These are phyloP conservation scores for Protomyces gravidus DNA, from an alignment of 1,139 yeast species.

Conservation along the genomic window DNA sequence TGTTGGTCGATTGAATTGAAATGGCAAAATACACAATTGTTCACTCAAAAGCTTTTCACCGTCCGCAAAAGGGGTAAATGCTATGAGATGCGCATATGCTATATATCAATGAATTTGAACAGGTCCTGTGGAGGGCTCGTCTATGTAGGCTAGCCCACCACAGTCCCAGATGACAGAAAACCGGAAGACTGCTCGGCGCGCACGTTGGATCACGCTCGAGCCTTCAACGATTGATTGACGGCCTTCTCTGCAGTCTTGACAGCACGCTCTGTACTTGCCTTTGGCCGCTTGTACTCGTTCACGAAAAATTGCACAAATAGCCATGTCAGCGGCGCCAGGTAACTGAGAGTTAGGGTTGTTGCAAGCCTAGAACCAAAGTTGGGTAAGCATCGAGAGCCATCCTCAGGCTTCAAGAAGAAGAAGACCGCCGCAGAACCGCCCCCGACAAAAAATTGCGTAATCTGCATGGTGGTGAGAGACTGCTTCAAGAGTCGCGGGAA, in stretches of 20 bases:
- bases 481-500: slow-evolving; percentile 60
- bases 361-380: slow-evolving; percentile 51
- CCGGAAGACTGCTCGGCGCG: too few species aligned
- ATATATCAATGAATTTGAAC: too few species aligned
- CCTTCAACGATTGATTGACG: slow-evolving; percentile 13
- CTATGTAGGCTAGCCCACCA: too few species aligned
- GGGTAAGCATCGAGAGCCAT: slow-evolving; percentile 46
- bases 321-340: slow-evolving; percentile 66
- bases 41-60: too few species aligned
- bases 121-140: too few species aligned
- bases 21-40: too few species aligned
- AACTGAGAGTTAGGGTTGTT: slow-evolving; percentile 61
- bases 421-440: slow-evolving; percentile 65
- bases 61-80: too few species aligned
- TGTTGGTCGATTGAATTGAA: too few species aligned
- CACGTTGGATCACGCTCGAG: slow-evolving; percentile 4
- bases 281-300: slow-evolving; percentile 50
- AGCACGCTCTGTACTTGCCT: slow-evolving; percentile 8
- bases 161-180: too few species aligned
- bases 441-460: slow-evolving; percentile 65
- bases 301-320: slow-evolving; percentile 67
- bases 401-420: slow-evolving; percentile 58
- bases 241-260: slow-evolving; percentile 35
- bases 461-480: slow-evolving; percentile 63
- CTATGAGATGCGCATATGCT: too few species aligned